These are phyloP conservation scores for Starmerella roubikii DNA, from an alignment of 805 yeast species.

Conservation along the genomic window DNA sequence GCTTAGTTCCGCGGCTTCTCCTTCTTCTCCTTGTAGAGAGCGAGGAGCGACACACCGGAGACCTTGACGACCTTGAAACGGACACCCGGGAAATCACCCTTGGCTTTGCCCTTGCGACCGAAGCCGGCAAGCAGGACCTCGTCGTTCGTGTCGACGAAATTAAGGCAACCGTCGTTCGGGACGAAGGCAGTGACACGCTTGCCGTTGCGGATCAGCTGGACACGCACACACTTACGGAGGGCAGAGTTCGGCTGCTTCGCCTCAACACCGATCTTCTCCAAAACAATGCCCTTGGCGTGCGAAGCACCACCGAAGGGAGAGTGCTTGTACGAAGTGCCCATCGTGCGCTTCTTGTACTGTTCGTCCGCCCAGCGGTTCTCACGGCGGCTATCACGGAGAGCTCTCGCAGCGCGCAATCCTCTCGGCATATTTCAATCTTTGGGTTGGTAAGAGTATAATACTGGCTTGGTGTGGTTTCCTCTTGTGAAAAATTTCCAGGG, in stretches of 20 bases:
- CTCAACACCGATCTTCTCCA: constrained; percentile 99
- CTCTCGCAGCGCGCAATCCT: constrained; percentile 99
- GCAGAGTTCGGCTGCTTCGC: constrained; percentile 99
- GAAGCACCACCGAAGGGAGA: constrained; percentile 99
- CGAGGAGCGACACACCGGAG: constrained; percentile 98
- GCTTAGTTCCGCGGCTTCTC: constrained; percentile 98
- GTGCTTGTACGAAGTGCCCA: constrained; percentile 99
- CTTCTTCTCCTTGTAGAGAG: constrained; percentile 99
- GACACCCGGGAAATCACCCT: constrained; percentile 99
- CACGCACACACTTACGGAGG: constrained; percentile 99
- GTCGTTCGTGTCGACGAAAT: constrained; percentile 99
- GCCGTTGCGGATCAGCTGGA: constrained; percentile 99
- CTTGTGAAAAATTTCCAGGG: too few relatives aligned
- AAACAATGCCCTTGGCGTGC: constrained; percentile 99
- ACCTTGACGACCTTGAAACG: constrained; percentile 99
- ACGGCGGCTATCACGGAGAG: constrained; percentile 99
- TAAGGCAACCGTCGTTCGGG: constrained; percentile 99
- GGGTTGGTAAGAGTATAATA: too few relatives aligned
- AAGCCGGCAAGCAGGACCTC: constrained; percentile 99
- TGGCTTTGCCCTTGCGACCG: constrained; percentile 99
- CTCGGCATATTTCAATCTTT: too few relatives aligned
- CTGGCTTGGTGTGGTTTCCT: too few relatives aligned
- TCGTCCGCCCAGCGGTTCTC: constrained; percentile 99
- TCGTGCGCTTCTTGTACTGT: constrained; percentile 94
- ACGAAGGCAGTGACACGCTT: constrained; percentile 99